Evolutionary conservation across 169 alveolate species (phyloP), one percentile per base, ranked within the genome.

Genomic region (Cryptosporidium xiaoi): DNA sequence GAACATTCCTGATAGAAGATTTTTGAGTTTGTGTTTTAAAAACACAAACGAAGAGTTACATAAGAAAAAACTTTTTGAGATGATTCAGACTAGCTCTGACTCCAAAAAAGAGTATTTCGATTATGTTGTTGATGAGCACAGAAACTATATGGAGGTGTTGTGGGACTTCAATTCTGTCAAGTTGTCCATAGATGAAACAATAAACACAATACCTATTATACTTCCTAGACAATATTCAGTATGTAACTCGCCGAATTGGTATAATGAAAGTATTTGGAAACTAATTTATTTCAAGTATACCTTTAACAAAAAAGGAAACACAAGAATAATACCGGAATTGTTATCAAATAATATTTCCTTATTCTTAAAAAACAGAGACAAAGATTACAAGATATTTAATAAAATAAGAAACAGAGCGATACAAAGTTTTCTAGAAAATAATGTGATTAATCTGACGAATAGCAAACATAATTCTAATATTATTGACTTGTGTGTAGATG

Each of bases 171-270:
- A 77, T 48, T 77, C 87, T 1, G 51, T 77, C 2, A 18, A 77
- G 24, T 62, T 77, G 34, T 13, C 53, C 36, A 20, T 77, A 56
- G 51, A 77, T 62, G 64, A 60, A 13, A 20, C 56, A 15, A 46
- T 77, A 8, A 29, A 56, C 29, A 36, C 18, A 40, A 60, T 77
- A 60, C 87, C 69, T 15, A 20, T 77, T 2, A 77, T 77, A 20
- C 58, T 60, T 58, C 87, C 87, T 13, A 77, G 87, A 60, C 64
- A 77, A 27, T 77, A 77, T 60, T 77, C 87, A 34, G 40, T 77
- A 20, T 77, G 87, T n/a, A 77, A 77, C 16, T 24, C 87, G 12
- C 44, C 48, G 12, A 36, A 48, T 46, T 77, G 87, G 87, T 77
- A 77, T 44, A 40, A 34, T 15, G 40, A 44, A 15, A 20, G 40